phyloP scores from a whole-genome alignment of 371 early-diverging fungal species.

The Fennellomyces sp. region DNA sequence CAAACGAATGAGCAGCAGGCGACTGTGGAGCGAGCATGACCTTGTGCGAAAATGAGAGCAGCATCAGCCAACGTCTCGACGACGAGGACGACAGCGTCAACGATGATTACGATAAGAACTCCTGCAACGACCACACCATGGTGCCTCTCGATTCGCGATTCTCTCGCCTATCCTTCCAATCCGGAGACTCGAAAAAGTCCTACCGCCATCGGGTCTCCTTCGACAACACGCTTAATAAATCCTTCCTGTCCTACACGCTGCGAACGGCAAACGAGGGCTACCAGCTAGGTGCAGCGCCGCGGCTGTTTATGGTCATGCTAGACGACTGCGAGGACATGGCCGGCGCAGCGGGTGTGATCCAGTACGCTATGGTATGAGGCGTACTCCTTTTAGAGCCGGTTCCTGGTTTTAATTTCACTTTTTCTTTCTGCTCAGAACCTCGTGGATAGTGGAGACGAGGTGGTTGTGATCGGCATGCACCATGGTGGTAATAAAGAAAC shows the following conservation, averaged over 20 bases:
- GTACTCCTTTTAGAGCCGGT: not conserved
- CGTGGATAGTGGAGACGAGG: constrained; percentile 12
- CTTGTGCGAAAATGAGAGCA: constrained; percentile 9
- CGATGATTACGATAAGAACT: not conserved
- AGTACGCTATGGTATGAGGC: constrained; percentile 8
- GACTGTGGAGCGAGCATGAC: constrained; percentile 2
- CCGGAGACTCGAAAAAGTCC: not conserved
- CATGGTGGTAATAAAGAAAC: not conserved
- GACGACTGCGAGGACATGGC: constrained; percentile 9
- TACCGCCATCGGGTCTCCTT: constrained; percentile 21
- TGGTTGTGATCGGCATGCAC: constrained; percentile 8
- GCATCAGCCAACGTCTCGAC: not conserved
- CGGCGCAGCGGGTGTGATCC: constrained; percentile 6
- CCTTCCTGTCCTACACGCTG: constrained; percentile 17
- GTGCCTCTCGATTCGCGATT: constrained; percentile 10
- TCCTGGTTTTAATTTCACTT: not conserved
- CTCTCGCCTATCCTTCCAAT: constrained; percentile 7
- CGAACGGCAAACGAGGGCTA: constrained; percentile 18
- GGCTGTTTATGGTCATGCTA: constrained; percentile 16
- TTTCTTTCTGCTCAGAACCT: not conserved
- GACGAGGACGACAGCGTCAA: not conserved
- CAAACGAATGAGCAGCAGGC: not conserved
- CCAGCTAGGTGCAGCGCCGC: not conserved
- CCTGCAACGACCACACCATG: not conserved
- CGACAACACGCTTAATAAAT: constrained; percentile 1